Evolutionary conservation across 2,329 filamentous ascomycete genomes (phyloP).

Genomic region (Onygena corvina): DNA sequence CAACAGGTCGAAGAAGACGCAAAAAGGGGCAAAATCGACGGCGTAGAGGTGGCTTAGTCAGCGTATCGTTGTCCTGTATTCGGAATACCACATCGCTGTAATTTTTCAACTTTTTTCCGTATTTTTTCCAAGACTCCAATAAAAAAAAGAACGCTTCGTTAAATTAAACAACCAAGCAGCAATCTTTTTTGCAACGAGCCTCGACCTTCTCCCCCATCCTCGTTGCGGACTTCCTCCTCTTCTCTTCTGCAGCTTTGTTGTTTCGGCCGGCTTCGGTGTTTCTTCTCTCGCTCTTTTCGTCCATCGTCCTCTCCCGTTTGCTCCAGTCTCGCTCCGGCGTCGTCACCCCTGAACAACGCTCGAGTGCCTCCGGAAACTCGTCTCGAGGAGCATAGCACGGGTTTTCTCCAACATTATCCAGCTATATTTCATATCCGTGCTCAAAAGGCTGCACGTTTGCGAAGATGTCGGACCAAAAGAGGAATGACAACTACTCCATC

Average conservation of each 20-base stretch:
- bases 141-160: background rate
- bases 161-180: background rate
- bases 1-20: background rate
- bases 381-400: no score
- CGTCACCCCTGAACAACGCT: conserved; percentile 4
- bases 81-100: background rate
- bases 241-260: no score
- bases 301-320: background rate
- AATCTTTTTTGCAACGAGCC: no score
- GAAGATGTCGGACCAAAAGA: conserved; percentile 80
- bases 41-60: background rate
- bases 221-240: background rate
- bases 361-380: background rate
- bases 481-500: conserved; percentile 62
- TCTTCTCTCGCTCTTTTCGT: no score
- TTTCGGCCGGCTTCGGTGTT: no score
- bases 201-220: no score
- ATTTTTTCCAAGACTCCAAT: background rate
- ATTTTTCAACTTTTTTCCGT: background rate
- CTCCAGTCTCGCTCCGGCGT: background rate
- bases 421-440: background rate
- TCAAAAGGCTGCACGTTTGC: background rate
- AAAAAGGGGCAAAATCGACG: conserved; percentile 1
- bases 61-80: conserved; percentile 1
- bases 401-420: background rate